phyloP scores from a whole-genome alignment of 495 filamentous ascomycete species.

The Penicillium alfredii region DNA sequence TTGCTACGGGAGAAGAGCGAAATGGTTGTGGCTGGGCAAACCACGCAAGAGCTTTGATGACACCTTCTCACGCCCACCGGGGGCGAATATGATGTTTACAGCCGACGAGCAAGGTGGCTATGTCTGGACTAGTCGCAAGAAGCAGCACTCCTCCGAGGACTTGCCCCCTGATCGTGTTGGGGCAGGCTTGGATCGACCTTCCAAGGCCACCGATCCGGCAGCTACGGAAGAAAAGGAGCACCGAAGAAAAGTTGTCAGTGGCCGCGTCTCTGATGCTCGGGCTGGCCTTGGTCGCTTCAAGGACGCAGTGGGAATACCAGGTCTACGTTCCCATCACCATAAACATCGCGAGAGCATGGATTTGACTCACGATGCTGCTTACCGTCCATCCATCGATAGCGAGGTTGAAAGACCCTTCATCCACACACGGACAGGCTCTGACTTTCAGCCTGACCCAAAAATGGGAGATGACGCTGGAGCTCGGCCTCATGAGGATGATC shows the following conservation, averaged over 20 bases:
- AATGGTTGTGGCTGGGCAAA: conserved; percentile 95
- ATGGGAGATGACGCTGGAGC: conserved; percentile 12
- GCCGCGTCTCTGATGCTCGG: conserved; percentile 73
- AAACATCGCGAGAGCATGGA: conserved; percentile 38
- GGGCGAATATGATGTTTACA: conserved; percentile 57
- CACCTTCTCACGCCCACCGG: conserved; percentile 44
- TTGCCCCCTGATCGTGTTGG: conserved; percentile 25
- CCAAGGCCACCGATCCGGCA: conserved; percentile 24
- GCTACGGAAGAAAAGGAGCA: conserved; percentile 57
- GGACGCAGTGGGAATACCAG: conserved; percentile 65
- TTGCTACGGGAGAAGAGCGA: conserved; percentile 70
- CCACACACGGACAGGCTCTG: conserved; percentile 13
- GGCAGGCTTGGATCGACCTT: conserved; percentile 25
- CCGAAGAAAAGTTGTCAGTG: conserved; percentile 70
- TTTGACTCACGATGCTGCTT: conserved; percentile 25
- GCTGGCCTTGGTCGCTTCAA: conserved; percentile 79
- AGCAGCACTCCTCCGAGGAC: conserved; percentile 38
- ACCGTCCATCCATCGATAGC: conserved; percentile 28
- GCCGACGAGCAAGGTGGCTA: conserved; percentile 61
- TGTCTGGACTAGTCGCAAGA: conserved; percentile 55
- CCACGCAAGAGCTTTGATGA: conserved; percentile 55
- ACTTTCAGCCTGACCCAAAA: conserved; percentile 18
- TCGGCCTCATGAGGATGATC: conserved; percentile 14
- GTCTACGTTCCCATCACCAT: conserved; percentile 44
- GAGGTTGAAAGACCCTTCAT: conserved; percentile 23